phyloP scores from a whole-genome alignment of 1,139 yeast species.

The Hemisphaericaspora xylanilytica region DNA sequence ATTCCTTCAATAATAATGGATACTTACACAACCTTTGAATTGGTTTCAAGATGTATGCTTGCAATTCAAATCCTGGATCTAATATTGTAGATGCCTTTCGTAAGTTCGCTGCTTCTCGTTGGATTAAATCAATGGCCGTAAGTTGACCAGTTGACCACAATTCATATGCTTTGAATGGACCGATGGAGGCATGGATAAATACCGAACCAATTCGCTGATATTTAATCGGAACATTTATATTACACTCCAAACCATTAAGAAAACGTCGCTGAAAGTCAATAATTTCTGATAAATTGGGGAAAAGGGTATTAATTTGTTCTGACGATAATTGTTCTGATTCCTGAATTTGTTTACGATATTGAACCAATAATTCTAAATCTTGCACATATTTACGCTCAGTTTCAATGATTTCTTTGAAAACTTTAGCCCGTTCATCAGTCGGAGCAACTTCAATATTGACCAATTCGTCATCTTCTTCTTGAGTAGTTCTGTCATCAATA shows the following conservation, averaged over 20 bases:
- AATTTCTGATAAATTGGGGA: constrained; percentile 83
- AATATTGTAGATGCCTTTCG: constrained; percentile 58
- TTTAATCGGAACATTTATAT: constrained; percentile 68
- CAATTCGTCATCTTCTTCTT: constrained; percentile 3
- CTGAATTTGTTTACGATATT: constrained; percentile 66
- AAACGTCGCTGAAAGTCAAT: constrained; percentile 92
- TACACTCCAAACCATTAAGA: constrained; percentile 84
- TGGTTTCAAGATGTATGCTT: constrained; percentile 86
- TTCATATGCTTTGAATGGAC: constrained; percentile 84
- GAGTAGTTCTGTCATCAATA: background rate
- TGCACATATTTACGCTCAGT: constrained; percentile 92
- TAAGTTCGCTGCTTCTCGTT: constrained; percentile 58
- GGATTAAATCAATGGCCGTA: constrained; percentile 79
- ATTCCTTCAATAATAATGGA: constrained; percentile 76
- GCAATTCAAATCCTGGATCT: constrained; percentile 87
- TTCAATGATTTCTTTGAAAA: constrained; percentile 77
- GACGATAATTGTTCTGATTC: constrained; percentile 66
- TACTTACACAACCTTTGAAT: constrained; percentile 93
- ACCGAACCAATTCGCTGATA: constrained; percentile 87
- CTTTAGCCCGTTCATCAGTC: constrained; percentile 65
- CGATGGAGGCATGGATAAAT: constrained; percentile 72
- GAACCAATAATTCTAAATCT: constrained; percentile 72
- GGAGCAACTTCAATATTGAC: constrained; percentile 26
- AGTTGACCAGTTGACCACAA: constrained; percentile 88
- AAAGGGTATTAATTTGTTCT: constrained; percentile 76